Base-by-base conservation (phyloP, 352 stramenopile species). In the Phytophthora crassamura region DNA sequence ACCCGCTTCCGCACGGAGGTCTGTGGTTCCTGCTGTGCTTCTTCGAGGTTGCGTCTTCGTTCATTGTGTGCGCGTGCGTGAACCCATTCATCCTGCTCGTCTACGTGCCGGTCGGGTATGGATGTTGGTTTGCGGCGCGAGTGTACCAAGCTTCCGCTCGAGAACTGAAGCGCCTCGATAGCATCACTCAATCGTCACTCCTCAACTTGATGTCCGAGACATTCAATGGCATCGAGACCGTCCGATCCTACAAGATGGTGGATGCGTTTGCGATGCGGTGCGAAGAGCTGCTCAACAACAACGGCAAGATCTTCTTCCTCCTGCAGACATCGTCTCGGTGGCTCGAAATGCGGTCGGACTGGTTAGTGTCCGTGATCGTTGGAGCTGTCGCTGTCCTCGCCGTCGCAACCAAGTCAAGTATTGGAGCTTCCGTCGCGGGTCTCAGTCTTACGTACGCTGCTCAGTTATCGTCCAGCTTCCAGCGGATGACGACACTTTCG, bases 101-200 rank as follows among this genome's bases (percentile, higher is more conserved):
- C 28, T 87, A 86, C 52, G 9, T 75, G 7, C 78, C 77, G 6
- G 60, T 84, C 5, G 30, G 9, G 41, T 72, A 33, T 53, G 55
- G 63, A 45, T 36, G 65, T 52, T 15, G 59, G 65, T 14, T 57
- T 62, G 11, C 47, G 62, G 48, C 35, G 35, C 47, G 96, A 98
- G 64, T 98, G 57, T 97, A 96, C 76, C 78, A 97, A 56, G 64
- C 75, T 50, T 84, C 78, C 18, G 72, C 86, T 64, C 64, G 81
- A 4, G 96, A 98, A 62, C 64, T 99, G 14, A 98, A 99, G 78
- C 86, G 97, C 6, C 80, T 99, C 14, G 97, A 99, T 61, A 89
- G 88, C 11, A 74, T 98, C 50, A 84, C 75, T 4, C 72, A 73
- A 10, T 83, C 89, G 12, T 97, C 97, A 2, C 88, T 99, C 36